Percentiles rank a stretch among this genome's conserved stretches.
Evolutionary conservation across 106 monocot species (phyloP).

Genomic region (Xerophyta viscosa): DNA sequence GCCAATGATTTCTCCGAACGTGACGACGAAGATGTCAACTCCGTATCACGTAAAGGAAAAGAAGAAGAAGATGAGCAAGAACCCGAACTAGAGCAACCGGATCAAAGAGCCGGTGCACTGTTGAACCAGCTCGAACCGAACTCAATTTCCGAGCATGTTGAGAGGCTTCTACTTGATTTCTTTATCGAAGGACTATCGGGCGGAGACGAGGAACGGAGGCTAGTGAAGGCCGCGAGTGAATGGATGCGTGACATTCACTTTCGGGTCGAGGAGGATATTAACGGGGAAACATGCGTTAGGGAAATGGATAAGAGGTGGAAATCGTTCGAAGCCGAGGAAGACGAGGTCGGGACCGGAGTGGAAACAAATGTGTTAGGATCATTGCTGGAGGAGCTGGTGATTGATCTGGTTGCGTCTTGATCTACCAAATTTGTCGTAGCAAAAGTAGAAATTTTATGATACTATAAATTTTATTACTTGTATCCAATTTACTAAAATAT

Average conservation of each 20-base stretch:
- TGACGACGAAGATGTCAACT: no score
- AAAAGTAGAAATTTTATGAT: no score
- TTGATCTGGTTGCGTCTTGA: slow-evolving; percentile 10
- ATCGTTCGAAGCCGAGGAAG: slow-evolving; percentile 19
- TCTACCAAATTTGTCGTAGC: no score
- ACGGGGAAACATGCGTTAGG: slow-evolving; percentile 7
- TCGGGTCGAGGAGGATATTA: slow-evolving; percentile 2
- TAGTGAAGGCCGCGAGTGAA: slow-evolving; percentile 17
- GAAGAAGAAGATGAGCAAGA: background rate
- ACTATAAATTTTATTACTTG: no score
- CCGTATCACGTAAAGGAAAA: background rate
- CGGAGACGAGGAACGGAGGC: background rate
- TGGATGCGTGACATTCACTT: slow-evolving; percentile 27
- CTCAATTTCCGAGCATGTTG: background rate
- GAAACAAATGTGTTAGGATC: slow-evolving; percentile 11
- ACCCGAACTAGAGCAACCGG: background rate
- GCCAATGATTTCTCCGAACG: background rate
- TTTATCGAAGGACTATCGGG: slow-evolving; percentile 30
- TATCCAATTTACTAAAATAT: no score
- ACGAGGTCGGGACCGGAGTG: slow-evolving; percentile 11
- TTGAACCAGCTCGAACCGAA: slow-evolving; percentile 11
- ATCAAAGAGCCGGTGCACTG: slow-evolving; percentile 7
- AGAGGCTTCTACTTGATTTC: slow-evolving; percentile 46
- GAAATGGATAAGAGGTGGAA: slow-evolving; percentile 48
- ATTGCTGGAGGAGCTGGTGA: slow-evolving; percentile 30